Conservation (phyloP, 306 rosid genomes). For the Castanea sativa region DNA sequence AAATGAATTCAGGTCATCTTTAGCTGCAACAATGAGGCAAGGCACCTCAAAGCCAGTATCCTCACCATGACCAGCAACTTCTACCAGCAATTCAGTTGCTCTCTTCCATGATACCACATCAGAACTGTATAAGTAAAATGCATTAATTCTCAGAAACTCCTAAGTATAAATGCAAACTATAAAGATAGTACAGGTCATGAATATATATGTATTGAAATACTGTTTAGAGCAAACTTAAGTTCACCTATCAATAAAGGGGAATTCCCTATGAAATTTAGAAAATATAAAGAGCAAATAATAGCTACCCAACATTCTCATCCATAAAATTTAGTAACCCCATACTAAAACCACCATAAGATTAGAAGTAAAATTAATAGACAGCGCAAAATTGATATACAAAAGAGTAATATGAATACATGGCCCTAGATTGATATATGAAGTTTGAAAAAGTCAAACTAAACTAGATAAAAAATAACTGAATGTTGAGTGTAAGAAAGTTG, state of each 20-base stretch:
- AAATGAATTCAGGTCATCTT: constrained; percentile 88
- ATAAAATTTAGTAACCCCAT: neutral
- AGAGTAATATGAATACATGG: neutral
- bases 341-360: neutral
- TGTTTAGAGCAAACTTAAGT: neutral
- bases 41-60: constrained; percentile 96
- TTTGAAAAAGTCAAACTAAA: neutral
- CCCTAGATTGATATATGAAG: neutral
- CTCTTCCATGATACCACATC: constrained; percentile 81
- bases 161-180: neutral
- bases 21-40: constrained; percentile 96
- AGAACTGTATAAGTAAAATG: constrained; percentile 54
- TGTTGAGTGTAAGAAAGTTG: neutral
- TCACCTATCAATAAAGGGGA: neutral
- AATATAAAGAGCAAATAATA: neutral
- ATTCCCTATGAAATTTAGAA: neutral
- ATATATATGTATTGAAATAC: neutral
- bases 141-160: constrained; percentile 6
- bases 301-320: neutral
- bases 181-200: neutral
- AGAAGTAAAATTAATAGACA: neutral
- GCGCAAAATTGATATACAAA: neutral
- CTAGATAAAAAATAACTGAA: neutral
- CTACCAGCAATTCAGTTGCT: constrained; percentile 75
- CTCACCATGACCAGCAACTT: constrained; percentile 94